A percentile compares a stretch with the other conserved stretches of the same genome.
Conservation (phyloP, 257 asterid species). For the Verbascum thapsus region DNA sequence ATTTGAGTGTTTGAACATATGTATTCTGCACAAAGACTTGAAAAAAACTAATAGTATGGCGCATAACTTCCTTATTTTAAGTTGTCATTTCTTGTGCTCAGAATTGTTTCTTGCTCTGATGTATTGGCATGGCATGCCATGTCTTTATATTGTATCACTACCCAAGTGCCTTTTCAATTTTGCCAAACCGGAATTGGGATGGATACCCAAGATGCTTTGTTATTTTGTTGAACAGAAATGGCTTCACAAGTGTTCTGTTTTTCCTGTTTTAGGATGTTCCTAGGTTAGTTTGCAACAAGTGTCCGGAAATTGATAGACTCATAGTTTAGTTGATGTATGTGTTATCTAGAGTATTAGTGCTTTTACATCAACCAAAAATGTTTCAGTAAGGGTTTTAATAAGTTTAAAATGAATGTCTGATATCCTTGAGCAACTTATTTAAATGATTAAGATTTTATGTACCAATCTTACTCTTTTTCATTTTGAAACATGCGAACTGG, state of each 20-base stretch:
- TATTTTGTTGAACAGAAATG: conserved; percentile 14
- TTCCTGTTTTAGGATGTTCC: conserved; percentile 8
- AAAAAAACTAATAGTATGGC: background rate
- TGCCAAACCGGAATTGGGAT: background rate
- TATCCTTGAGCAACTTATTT: background rate
- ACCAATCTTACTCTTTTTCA: background rate
- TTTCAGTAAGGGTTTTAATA: background rate
- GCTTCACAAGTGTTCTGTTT: conserved; percentile 4
- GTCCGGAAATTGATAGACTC: conserved; percentile 17
- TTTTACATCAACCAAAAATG: conserved; percentile 5
- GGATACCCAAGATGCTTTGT: conserved; percentile 13
- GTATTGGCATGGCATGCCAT: conserved; percentile 7
- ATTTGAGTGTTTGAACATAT: conserved; percentile 16
- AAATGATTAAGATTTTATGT: conserved; percentile 7
- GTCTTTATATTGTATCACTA: conserved; percentile 6
- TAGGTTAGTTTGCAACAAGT: background rate
- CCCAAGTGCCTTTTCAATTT: conserved; percentile 2
- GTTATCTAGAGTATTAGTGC: background rate
- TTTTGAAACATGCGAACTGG: background rate
- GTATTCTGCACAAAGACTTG: conserved; percentile 1
- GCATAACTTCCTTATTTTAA: conserved; percentile 5
- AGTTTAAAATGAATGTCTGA: conserved; percentile 5
- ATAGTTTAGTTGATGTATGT: conserved; percentile 12
- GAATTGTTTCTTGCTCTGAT: conserved; percentile 12
- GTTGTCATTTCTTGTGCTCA: conserved; percentile 15